Conservation (phyloP, 2,329 filamentous ascomycete species). For the Phaeosphaeria sp. region DNA sequence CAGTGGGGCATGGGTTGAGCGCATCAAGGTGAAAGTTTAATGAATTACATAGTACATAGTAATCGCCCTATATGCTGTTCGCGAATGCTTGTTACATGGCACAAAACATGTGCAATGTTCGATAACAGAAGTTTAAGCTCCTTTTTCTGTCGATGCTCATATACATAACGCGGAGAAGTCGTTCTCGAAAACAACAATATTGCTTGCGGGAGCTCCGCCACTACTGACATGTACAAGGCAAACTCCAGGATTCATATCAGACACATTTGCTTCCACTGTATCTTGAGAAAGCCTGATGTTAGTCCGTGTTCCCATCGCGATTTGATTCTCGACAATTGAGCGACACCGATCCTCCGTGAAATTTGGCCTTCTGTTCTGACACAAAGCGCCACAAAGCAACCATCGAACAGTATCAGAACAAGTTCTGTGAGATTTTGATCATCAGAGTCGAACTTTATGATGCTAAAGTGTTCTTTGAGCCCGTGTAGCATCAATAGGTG, state of each 20-base stretch:
- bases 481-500: neutral
- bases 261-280: neutral
- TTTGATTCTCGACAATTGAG: neutral
- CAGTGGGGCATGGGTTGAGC: too few relatives aligned
- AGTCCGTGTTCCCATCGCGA: neutral
- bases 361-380: neutral
- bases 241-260: neutral
- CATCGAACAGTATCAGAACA: neutral
- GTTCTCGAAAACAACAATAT: too few relatives aligned
- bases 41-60: too few relatives aligned
- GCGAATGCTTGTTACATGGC: too few relatives aligned
- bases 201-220: too few relatives aligned
- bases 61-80: too few relatives aligned
- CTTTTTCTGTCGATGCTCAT: too few relatives aligned
- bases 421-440: neutral
- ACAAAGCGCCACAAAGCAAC: neutral
- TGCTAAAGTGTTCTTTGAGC: neutral
- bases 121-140: too few relatives aligned
- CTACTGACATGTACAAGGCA: too few relatives aligned
- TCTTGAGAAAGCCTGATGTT: neutral
- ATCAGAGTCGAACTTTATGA: neutral
- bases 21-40: too few relatives aligned
- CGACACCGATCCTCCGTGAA: neutral
- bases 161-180: too few relatives aligned
- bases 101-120: too few relatives aligned